Conservation (phyloP, 345 rosid species). For the Conringia planisiliqua region DNA sequence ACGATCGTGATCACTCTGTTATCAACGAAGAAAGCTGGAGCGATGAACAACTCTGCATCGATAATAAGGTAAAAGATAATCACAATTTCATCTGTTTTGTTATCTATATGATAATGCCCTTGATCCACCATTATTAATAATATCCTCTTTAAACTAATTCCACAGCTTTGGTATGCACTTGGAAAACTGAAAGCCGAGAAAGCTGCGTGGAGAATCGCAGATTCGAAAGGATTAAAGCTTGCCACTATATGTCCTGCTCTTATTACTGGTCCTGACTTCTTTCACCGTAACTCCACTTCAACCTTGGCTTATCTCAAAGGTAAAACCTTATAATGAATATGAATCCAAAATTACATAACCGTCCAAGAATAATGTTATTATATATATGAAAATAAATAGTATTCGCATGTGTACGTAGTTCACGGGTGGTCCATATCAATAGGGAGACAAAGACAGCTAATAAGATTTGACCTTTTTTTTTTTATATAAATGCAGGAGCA, state of each 20-base stretch:
- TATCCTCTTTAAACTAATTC: neutral
- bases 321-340: constrained; percentile 9
- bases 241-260: constrained; percentile 67
- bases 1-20: constrained; percentile 39
- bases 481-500: constrained; percentile 8
- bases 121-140: neutral
- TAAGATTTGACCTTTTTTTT: constrained; percentile 7
- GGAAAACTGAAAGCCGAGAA: constrained; percentile 91
- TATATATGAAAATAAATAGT: neutral
- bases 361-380: constrained; percentile 6
- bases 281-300: constrained; percentile 52
- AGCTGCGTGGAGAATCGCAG: constrained; percentile 53
- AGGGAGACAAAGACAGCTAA: constrained; percentile 18
- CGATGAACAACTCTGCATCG: constrained; percentile 60
- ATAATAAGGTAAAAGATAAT: constrained; percentile 52
- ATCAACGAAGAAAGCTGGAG: constrained; percentile 71
- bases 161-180: constrained; percentile 80
- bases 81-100: neutral
- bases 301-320: constrained; percentile 61
- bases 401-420: neutral
- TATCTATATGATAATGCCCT: neutral
- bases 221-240: constrained; percentile 50
- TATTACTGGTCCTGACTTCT: constrained; percentile 58
- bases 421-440: constrained; percentile 19
- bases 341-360: constrained; percentile 3